Evolutionary conservation across 78 protist genomes (phyloP).

Genomic region (Chrysochromulina tobinii): DNA sequence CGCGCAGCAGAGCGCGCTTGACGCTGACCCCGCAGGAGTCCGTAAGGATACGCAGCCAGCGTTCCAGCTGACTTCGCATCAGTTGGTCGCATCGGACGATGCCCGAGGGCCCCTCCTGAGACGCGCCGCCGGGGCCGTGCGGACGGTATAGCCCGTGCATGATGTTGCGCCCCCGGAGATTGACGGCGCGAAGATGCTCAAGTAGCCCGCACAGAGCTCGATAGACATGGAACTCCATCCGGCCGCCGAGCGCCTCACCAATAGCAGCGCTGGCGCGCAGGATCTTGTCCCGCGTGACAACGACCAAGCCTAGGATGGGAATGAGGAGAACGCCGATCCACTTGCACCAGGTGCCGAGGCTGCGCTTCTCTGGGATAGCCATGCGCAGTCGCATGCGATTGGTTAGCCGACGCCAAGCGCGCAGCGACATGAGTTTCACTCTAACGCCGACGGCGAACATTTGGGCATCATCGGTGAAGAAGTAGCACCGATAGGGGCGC

Average conservation of each 20-base stretch:
- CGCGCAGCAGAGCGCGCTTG: neutral
- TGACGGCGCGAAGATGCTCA: neutral
- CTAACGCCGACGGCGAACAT: too few relatives aligned
- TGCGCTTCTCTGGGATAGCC: too few relatives aligned
- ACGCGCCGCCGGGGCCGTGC: neutral
- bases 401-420: too few relatives aligned
- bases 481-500: too few relatives aligned
- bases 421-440: too few relatives aligned
- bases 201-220: neutral
- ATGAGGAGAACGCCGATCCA: too few relatives aligned
- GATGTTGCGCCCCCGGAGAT: neutral
- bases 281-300: too few relatives aligned
- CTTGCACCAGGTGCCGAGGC: too few relatives aligned
- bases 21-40: neutral
- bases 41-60: neutral
- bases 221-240: neutral
- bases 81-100: neutral
- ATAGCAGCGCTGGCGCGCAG: neutral
- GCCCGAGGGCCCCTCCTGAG: neutral
- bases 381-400: too few relatives aligned
- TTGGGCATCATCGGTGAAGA: too few relatives aligned
- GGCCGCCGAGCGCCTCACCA: neutral
- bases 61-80: neutral
- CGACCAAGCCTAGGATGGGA: too few relatives aligned
- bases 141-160: neutral